Conservation (phyloP, 1,139 yeast genomes). For the Geotrichum restrictum region DNA sequence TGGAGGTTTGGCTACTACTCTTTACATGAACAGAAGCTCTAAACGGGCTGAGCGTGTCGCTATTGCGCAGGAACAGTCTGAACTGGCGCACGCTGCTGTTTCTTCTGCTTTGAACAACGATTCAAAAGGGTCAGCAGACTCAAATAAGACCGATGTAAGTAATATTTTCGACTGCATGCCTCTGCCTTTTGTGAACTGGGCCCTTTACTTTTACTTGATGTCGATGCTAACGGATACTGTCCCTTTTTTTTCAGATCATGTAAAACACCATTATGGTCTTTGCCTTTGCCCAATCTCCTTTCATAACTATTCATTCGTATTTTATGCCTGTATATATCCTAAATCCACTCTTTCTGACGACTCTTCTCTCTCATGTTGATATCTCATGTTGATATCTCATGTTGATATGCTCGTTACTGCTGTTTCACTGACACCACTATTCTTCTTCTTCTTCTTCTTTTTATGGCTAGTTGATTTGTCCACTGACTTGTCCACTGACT, state of each 20-base stretch:
- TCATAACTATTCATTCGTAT: too few relatives aligned
- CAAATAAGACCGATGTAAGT: conserved; percentile 16
- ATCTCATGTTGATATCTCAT: background rate
- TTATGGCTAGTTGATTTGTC: background rate
- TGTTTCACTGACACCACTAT: too few relatives aligned
- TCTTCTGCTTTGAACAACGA: conserved; percentile 2
- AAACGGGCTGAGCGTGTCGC: conserved; percentile 15
- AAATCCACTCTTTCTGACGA: background rate
- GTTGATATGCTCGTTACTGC: too few relatives aligned
- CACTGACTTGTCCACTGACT: too few relatives aligned
- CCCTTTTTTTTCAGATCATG: too few relatives aligned
- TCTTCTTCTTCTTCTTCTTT: conserved; percentile 11
- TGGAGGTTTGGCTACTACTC: conserved; percentile 59
- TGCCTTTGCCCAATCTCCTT: background rate
- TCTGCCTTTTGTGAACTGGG: background rate
- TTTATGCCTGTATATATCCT: too few relatives aligned
- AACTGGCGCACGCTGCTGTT: conserved; percentile 13
- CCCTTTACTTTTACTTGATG: background rate
- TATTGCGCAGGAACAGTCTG: conserved; percentile 8
- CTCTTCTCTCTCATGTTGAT: background rate
- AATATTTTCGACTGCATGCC: too few relatives aligned
- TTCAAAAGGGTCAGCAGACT: background rate
- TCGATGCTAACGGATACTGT: background rate
- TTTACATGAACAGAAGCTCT: conserved; percentile 48
- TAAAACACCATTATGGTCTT: too few relatives aligned